A percentile compares a stretch with the other conserved stretches of the same genome.
Evolutionary conservation across 805 yeast genomes (phyloP).

Genomic region (Cyberlindnera subsufficiens): DNA sequence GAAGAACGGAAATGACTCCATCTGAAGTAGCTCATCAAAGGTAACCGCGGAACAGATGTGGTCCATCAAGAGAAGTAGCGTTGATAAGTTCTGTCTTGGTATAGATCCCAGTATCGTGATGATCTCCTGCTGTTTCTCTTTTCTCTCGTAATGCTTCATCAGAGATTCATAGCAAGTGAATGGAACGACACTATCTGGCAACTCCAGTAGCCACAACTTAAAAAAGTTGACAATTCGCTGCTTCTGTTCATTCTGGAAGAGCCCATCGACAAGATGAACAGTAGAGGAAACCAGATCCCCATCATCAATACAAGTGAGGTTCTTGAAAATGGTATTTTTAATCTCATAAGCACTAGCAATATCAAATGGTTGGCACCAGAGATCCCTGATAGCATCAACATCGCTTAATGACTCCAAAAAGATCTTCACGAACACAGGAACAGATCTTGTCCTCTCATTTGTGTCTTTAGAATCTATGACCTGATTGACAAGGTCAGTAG

Average conservation of each 20-base stretch:
- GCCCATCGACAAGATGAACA: constrained; percentile 1
- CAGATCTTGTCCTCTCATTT: constrained; percentile 9
- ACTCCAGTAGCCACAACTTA: constrained; percentile 51
- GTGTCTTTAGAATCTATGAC: constrained; percentile 2
- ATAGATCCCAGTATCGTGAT: constrained; percentile 17
- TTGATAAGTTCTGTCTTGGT: constrained; percentile 26
- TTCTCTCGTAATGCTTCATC: constrained; percentile 8
- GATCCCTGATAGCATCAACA: constrained; percentile 4
- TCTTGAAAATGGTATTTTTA: constrained; percentile 4
- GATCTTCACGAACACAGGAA: constrained; percentile 15
- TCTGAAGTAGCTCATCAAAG: constrained; percentile 4
- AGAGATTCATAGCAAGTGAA: constrained; percentile 24
- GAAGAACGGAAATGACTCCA: constrained; percentile 17
- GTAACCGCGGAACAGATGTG: constrained; percentile 13
- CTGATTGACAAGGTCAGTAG: constrained; percentile 20
- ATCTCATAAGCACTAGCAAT: constrained; percentile 12
- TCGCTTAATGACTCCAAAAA: constrained; percentile 6
- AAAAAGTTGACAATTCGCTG: constrained; percentile 32
- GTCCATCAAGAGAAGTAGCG: constrained; percentile 15
- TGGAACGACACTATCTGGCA: constrained; percentile 54
- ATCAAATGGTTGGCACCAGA: constrained; percentile 16
- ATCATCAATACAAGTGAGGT: no score
- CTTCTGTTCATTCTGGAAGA: constrained; percentile 8
- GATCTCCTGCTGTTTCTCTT: constrained; percentile 3
- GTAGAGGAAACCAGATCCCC: neutral